Evolutionary conservation across 1,139 yeast genomes (phyloP).

Genomic region (Magnusiomyces ingens): DNA sequence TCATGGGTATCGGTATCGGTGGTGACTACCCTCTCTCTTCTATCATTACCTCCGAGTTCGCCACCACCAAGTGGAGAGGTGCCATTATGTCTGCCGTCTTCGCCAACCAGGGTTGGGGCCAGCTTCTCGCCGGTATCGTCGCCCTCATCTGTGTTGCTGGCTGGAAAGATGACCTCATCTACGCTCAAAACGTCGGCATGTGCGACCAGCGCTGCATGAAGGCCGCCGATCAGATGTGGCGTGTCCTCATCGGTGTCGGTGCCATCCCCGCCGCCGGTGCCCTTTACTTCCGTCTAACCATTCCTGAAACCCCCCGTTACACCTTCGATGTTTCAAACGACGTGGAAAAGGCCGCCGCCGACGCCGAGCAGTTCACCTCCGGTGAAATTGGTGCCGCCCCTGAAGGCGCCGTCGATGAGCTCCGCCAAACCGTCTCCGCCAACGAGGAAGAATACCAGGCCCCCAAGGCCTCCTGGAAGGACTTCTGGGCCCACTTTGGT

Average conservation of each 20-base stretch:
- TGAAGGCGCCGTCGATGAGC: slow-evolving; percentile 31
- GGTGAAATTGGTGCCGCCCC: slow-evolving; percentile 44
- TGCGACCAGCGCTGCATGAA: slow-evolving; percentile 51
- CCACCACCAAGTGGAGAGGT: slow-evolving; percentile 35
- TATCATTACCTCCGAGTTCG: slow-evolving; percentile 37
- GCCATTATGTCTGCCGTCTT: slow-evolving; percentile 37
- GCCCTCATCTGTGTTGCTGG: slow-evolving; percentile 32
- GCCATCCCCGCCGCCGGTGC: slow-evolving; percentile 82
- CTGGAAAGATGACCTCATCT: slow-evolving; percentile 48
- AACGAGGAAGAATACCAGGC: slow-evolving; percentile 35
- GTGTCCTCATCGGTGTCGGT: slow-evolving; percentile 80
- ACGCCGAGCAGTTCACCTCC: slow-evolving; percentile 42
- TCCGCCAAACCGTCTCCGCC: slow-evolving; percentile 6
- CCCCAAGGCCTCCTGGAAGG: slow-evolving; percentile 42
- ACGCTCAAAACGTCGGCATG: slow-evolving; percentile 62
- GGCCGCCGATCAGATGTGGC: slow-evolving; percentile 92
- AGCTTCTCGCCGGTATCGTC: slow-evolving; percentile 36
- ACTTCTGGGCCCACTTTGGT: slow-evolving; percentile 52
- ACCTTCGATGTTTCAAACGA: slow-evolving; percentile 63
- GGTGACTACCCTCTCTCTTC: slow-evolving; percentile 99
- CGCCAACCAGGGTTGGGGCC: slow-evolving; percentile 42
- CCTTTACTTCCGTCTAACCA: slow-evolving; percentile 81
- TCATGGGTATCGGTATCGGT: slow-evolving; percentile 73
- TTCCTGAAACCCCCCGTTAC: slow-evolving; percentile 91
- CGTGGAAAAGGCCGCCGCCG: slow-evolving; percentile 60